Percentiles rank a stretch among this genome's conserved stretches.
phyloP scores from a whole-genome alignment of 805 yeast species.

The Kazachstania bromeliacearum region DNA sequence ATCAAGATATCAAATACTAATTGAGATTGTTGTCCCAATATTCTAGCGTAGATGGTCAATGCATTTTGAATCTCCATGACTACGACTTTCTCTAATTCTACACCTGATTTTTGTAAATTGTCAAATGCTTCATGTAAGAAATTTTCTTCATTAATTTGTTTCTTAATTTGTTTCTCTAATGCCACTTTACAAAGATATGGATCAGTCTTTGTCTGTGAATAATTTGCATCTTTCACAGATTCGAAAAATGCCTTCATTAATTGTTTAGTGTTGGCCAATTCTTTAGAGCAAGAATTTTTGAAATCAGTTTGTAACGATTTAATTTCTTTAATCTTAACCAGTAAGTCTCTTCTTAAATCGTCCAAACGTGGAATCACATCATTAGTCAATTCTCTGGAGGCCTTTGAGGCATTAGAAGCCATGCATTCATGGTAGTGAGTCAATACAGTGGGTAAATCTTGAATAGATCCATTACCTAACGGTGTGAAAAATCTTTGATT shows the following conservation, averaged over 20 bases:
- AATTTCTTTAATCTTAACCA: conserved; percentile 80
- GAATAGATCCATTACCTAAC: conserved; percentile 67
- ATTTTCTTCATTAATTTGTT: conserved; percentile 74
- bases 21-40: conserved; percentile 64
- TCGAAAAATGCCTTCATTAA: conserved; percentile 44
- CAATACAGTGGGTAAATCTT: conserved; percentile 67
- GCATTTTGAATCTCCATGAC: conserved; percentile 79
- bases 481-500: conserved; percentile 52
- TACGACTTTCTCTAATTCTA: conserved; percentile 78
- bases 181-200: conserved; percentile 67
- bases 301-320: conserved; percentile 75
- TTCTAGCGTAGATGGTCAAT: conserved; percentile 56
- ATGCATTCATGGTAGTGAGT: conserved; percentile 53
- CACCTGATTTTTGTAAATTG: conserved; percentile 79
- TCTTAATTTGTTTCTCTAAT: conserved; percentile 67
- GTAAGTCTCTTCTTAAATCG: conserved; percentile 61
- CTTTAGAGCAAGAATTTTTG: conserved; percentile 61
- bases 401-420: conserved; percentile 47
- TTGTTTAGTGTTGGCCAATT: conserved; percentile 52
- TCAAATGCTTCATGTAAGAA: conserved; percentile 78
- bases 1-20: conserved; percentile 55
- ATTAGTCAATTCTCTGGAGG: conserved; percentile 50
- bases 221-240: conserved; percentile 52
- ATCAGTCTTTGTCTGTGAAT: conserved; percentile 46
- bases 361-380: conserved; percentile 57